phyloP scores from a whole-genome alignment of 106 monocot species.

The Dendrobium officinale region DNA sequence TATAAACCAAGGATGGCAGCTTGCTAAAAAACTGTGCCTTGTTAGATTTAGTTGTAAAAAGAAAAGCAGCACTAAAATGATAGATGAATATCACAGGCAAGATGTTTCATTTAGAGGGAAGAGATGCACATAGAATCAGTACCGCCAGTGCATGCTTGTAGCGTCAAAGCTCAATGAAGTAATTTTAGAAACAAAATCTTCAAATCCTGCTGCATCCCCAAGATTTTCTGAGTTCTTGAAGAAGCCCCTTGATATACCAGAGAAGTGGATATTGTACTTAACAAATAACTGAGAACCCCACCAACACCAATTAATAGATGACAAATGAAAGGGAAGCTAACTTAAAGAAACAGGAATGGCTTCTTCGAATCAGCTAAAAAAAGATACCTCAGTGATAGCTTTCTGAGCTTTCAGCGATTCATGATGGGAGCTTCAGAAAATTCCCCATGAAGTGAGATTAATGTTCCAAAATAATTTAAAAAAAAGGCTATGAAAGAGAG shows the following conservation, averaged over 20 bases:
- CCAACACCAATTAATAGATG: not conserved
- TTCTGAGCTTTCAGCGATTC: conserved; percentile 95
- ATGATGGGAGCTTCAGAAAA: conserved; percentile 79
- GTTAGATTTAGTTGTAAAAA: not conserved
- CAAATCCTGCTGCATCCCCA: conserved; percentile 34
- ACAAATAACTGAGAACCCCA: conserved; percentile 62
- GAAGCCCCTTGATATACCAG: conserved; percentile 80
- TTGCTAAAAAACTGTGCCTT: not conserved
- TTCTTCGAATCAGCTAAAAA: not conserved
- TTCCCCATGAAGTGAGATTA: not conserved
- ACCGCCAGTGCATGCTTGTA: conserved; percentile 84
- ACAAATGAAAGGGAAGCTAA: not conserved
- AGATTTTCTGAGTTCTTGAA: conserved; percentile 41
- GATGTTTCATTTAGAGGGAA: not conserved
- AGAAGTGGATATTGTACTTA: conserved; percentile 86
- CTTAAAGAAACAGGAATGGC: not conserved
- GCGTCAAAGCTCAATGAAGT: conserved; percentile 73
- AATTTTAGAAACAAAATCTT: conserved; percentile 63
- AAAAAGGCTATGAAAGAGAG: not conserved
- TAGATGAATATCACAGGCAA: not conserved
- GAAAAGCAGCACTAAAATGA: not conserved
- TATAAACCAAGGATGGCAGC: not conserved
- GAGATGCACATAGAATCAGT: conserved; percentile 15
- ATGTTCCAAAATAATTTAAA: not conserved
- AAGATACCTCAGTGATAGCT: conserved; percentile 87